Evolutionary conservation across 2,329 filamentous ascomycete genomes (phyloP).

Genomic region (Basipetospora sp.): DNA sequence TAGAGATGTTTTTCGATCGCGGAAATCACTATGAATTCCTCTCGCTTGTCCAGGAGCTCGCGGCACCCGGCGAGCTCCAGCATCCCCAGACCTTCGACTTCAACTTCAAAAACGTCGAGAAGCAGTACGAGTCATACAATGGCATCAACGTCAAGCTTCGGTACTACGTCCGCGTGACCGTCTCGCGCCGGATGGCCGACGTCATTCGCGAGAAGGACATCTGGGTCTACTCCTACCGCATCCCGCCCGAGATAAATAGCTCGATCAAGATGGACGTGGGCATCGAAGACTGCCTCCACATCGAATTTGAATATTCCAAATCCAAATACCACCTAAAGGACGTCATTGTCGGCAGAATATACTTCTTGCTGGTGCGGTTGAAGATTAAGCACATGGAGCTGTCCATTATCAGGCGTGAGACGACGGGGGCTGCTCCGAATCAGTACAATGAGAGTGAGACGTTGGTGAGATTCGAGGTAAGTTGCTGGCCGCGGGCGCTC

Average conservation of each 20-base stretch:
- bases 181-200: conserved; percentile 91
- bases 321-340: conserved; percentile 98
- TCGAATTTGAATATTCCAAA: conserved; percentile 99
- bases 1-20: conserved; percentile 99
- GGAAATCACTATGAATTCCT: conserved; percentile 99
- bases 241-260: conserved; percentile 94
- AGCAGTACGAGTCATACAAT: conserved; percentile 99
- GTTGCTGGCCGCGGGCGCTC: too few species aligned
- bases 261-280: conserved; percentile 99
- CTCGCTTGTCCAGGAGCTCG: conserved; percentile 88
- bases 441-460: conserved; percentile 99
- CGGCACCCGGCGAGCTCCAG: conserved; percentile 90
- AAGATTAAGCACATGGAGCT: conserved; percentile 99
- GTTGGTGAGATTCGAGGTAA: conserved; percentile 82
- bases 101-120: conserved; percentile 99
- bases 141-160: conserved; percentile 98
- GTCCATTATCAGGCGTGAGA: conserved; percentile 92
- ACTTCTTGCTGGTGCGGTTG: conserved; percentile 87
- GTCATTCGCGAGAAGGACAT: conserved; percentile 98
- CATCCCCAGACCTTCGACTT: conserved; percentile 98
- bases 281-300: conserved; percentile 97
- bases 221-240: conserved; percentile 97
- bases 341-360: conserved; percentile 95
- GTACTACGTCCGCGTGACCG: conserved; percentile 94
- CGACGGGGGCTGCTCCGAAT: conserved; percentile 88